phyloP scores from a whole-genome alignment of 2,329 filamentous ascomycete species.

The Pseudogymnoascus sp. region DNA sequence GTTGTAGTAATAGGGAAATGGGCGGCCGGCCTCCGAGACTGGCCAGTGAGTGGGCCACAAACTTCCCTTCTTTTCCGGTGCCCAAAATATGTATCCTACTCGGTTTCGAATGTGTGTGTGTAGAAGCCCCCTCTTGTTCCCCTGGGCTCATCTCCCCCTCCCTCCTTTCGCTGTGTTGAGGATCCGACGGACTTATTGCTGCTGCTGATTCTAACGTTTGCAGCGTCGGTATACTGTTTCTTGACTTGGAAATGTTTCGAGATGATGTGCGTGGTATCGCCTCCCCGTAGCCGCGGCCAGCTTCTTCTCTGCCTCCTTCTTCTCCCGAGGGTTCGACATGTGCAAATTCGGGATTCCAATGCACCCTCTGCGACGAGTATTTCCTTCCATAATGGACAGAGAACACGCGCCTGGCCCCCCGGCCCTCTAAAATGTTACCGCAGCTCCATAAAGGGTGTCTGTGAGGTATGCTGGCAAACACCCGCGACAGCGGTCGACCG shows the following conservation, averaged over 20 bases:
- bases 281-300: neutral
- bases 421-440: slow-evolving; percentile 35
- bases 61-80: slow-evolving; percentile 53
- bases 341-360: slow-evolving; percentile 5
- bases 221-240: neutral
- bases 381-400: slow-evolving; percentile 19
- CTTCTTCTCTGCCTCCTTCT: neutral
- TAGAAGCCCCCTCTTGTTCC: slow-evolving; percentile 16
- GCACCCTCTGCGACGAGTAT: slow-evolving; percentile 11
- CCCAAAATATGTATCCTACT: slow-evolving; percentile 56
- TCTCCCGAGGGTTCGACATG: slow-evolving; percentile 1
- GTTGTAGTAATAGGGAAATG: slow-evolving; percentile 55
- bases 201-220: neutral
- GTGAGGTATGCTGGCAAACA: slow-evolving; percentile 36
- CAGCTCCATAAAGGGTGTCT: slow-evolving; percentile 32
- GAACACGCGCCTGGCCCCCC: slow-evolving; percentile 31
- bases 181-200: neutral
- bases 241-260: neutral
- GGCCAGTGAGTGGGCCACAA: slow-evolving; percentile 58
- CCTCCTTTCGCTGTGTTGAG: neutral
- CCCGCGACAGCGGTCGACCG: slow-evolving; percentile 36
- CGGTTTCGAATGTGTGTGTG: neutral
- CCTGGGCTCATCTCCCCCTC: slow-evolving; percentile 21
- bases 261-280: neutral
- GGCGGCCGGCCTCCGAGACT: slow-evolving; percentile 52